These are phyloP conservation scores for Penicillium desertorum DNA, from an alignment of 495 filamentous ascomycete species.

Conservation along the genomic window DNA sequence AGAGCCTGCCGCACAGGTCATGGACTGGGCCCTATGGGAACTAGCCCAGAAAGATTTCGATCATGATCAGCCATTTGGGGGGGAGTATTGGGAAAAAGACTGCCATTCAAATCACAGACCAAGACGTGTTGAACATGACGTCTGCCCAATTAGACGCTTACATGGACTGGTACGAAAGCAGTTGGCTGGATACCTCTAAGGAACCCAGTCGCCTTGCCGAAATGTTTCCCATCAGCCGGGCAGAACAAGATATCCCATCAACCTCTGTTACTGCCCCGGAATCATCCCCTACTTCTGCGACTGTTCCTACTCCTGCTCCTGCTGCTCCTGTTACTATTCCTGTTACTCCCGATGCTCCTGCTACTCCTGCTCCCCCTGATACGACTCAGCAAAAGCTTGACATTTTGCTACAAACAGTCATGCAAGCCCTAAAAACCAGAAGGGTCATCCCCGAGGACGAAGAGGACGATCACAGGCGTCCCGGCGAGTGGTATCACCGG, in stretches of 20 bases:
- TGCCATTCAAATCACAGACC: slow-evolving; percentile 57
- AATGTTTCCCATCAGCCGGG: slow-evolving; percentile 50
- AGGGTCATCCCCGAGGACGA: slow-evolving; percentile 33
- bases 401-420: slow-evolving; percentile 39
- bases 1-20: slow-evolving; percentile 59
- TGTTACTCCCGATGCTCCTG: background rate
- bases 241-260: slow-evolving; percentile 16
- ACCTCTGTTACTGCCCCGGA: slow-evolving; percentile 2
- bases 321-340: background rate
- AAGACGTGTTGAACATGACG: slow-evolving; percentile 68
- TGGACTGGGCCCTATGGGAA: slow-evolving; percentile 76
- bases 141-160: slow-evolving; percentile 72
- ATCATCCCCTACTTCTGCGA: background rate
- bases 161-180: slow-evolving; percentile 84
- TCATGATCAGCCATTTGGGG: slow-evolving; percentile 18
- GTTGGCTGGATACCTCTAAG: slow-evolving; percentile 53
- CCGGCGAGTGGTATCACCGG: slow-evolving; percentile 56
- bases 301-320: background rate
- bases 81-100: slow-evolving; percentile 39
- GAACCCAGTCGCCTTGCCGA: slow-evolving; percentile 44
- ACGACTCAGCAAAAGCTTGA: slow-evolving; percentile 28
- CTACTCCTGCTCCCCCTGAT: background rate
- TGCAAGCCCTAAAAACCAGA: slow-evolving; percentile 33
- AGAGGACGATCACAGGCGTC: slow-evolving; percentile 34
- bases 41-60: slow-evolving; percentile 49